Percentiles rank a stretch among this genome's conserved stretches.
Evolutionary conservation across 352 stramenopile genomes (phyloP).

Genomic region (Phytophthora palmivora): DNA sequence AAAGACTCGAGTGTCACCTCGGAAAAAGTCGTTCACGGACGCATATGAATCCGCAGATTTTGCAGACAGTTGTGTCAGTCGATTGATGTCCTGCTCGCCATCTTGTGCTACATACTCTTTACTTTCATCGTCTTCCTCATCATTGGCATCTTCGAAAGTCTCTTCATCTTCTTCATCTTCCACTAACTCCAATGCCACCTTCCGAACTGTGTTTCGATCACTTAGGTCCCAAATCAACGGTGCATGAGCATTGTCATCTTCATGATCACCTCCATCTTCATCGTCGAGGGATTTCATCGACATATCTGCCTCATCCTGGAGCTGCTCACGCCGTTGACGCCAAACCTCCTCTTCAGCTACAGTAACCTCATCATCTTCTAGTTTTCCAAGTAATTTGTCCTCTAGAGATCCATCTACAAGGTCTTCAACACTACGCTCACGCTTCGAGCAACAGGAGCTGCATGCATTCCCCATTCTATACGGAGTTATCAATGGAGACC

Average conservation of each 20-base stretch:
- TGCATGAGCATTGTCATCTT: slow-evolving; percentile 1
- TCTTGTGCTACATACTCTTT: slow-evolving; percentile 7
- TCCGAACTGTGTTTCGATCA: slow-evolving; percentile 30
- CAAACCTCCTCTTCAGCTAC: slow-evolving; percentile 41
- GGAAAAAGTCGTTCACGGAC: slow-evolving; percentile 21
- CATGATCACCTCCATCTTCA: slow-evolving; percentile 5
- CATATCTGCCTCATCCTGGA: slow-evolving; percentile 36
- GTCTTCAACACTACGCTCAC: slow-evolving; percentile 43
- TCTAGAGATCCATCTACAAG: slow-evolving; percentile 51
- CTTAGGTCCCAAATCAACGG: slow-evolving; percentile 31
- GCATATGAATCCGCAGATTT: slow-evolving; percentile 44
- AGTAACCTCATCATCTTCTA: slow-evolving; percentile 30
- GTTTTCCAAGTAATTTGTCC: slow-evolving; percentile 59
- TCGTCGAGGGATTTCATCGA: slow-evolving; percentile 21
- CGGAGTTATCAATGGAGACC: slow-evolving; percentile 6
- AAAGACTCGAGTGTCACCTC: slow-evolving; percentile 31
- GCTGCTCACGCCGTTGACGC: slow-evolving; percentile 34
- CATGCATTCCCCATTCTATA: slow-evolving; percentile 43
- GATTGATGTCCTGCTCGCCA: slow-evolving; percentile 9
- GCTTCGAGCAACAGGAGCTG: slow-evolving; percentile 53
- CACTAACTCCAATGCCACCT: slow-evolving; percentile 26
- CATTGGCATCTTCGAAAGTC: slow-evolving; percentile 29
- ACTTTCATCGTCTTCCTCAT: slow-evolving; percentile 31
- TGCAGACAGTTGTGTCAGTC: slow-evolving; percentile 27
- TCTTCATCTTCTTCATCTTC: slow-evolving; percentile 47